These are phyloP conservation scores for Mucor irregularis DNA, from an alignment of 371 early-diverging fungal species.

Conservation along the genomic window DNA sequence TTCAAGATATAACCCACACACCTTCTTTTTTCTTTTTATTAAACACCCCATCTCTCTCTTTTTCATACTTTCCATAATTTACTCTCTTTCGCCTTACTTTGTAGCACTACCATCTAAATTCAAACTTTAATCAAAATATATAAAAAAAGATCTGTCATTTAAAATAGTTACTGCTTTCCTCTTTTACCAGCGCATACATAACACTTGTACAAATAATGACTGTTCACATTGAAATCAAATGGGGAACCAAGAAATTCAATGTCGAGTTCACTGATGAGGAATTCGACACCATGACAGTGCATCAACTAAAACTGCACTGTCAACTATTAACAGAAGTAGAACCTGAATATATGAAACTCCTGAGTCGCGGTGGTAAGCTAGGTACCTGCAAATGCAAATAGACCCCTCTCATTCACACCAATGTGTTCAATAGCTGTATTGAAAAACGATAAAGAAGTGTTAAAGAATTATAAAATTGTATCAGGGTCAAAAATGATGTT, in stretches of 20 bases:
- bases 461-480: constrained; percentile 15
- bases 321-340: constrained; percentile 11
- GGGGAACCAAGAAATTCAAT: constrained; percentile 3
- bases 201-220: no score
- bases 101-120: no score
- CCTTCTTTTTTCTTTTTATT: no score
- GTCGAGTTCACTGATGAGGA: constrained; percentile 11
- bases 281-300: constrained; percentile 5
- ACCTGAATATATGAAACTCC: constrained; percentile 11
- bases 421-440: constrained; percentile 1
- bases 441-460: constrained; percentile 6
- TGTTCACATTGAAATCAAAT: constrained; percentile 18
- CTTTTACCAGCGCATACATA: no score
- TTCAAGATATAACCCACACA: no score
- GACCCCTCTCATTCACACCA: neutral
- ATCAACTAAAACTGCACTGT: constrained; percentile 13
- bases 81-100: no score
- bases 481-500: constrained; percentile 17
- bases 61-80: no score
- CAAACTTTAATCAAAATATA: no score
- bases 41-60: no score
- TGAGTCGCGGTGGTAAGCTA: constrained; percentile 15
- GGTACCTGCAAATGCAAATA: no score
- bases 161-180: no score
- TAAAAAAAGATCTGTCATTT: no score